These are phyloP conservation scores for Cornus florida DNA, from an alignment of 148 eudicot species.

Conservation along the genomic window DNA sequence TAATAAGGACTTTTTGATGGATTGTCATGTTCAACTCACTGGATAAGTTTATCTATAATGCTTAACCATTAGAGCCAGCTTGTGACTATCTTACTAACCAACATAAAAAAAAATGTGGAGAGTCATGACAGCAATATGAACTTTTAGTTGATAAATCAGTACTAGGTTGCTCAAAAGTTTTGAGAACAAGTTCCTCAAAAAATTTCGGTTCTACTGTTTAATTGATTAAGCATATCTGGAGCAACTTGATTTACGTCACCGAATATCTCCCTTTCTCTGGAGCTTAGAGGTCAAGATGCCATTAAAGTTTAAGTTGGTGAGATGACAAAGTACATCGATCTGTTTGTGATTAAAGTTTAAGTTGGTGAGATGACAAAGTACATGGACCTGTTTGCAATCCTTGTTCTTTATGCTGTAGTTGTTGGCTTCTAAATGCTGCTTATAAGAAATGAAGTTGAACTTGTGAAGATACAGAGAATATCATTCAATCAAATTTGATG, in stretches of 20 bases:
- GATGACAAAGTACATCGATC: slow-evolving; percentile 1
- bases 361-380: neutral
- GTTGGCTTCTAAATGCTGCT: neutral
- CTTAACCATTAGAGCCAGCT: slow-evolving; percentile 3
- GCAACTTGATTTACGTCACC: neutral
- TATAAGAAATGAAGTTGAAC: neutral
- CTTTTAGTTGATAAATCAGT: slow-evolving; percentile 1
- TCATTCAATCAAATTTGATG: neutral
- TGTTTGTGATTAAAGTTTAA: slow-evolving; percentile 2
- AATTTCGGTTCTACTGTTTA: neutral
- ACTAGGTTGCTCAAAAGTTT: neutral
- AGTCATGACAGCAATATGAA: slow-evolving; percentile 1
- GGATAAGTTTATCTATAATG: slow-evolving; percentile 13
- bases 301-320: neutral
- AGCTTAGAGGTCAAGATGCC: slow-evolving; percentile 14
- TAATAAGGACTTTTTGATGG: neutral
- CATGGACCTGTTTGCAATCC: slow-evolving; percentile 6
- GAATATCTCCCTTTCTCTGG: neutral
- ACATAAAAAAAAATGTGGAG: neutral
- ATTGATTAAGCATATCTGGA: neutral
- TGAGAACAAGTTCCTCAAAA: neutral
- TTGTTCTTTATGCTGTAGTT: neutral
- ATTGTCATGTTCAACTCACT: slow-evolving; percentile 3
- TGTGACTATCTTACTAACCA: neutral
- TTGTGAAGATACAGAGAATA: slow-evolving; percentile 1